These are phyloP conservation scores for Chlorella sorokiniana DNA, from an alignment of 139 green algal species.

Conservation along the genomic window DNA sequence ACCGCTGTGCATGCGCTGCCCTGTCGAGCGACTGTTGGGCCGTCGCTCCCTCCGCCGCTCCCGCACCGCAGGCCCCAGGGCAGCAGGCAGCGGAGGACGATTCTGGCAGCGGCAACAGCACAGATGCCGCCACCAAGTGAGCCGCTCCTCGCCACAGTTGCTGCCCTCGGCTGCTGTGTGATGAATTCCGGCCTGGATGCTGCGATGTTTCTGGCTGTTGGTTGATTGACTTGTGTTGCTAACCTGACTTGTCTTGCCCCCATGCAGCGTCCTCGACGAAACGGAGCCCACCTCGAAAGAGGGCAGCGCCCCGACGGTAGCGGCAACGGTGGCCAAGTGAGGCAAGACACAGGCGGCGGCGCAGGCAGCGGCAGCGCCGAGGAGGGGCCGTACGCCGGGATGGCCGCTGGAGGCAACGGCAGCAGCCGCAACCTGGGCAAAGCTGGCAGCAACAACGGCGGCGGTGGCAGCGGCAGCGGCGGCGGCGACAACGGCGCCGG, in stretches of 20 bases:
- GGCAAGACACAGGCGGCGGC: slow-evolving; percentile 4
- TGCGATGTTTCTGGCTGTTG: neutral
- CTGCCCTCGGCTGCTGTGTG: neutral
- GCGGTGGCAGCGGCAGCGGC: neutral
- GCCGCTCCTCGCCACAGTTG: neutral
- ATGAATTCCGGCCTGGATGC: neutral
- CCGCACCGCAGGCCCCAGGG: neutral
- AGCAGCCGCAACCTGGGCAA: slow-evolving; percentile 15
- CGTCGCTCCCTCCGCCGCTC: too few species aligned
- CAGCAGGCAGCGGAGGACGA: neutral
- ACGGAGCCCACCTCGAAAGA: slow-evolving; percentile 68
- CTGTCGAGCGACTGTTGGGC: too few species aligned
- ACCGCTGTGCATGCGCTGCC: too few species aligned
- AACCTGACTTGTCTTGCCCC: neutral
- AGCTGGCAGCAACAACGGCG: neutral
- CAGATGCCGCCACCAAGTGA: slow-evolving; percentile 20
- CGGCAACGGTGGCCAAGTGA: neutral
- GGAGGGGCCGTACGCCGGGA: slow-evolving; percentile 32
- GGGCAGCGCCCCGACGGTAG: slow-evolving; percentile 54
- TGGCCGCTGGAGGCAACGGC: slow-evolving; percentile 31
- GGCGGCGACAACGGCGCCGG: neutral
- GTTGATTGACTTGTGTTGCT: too few species aligned
- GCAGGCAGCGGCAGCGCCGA: slow-evolving; percentile 31
- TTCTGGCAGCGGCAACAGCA: slow-evolving; percentile 24
- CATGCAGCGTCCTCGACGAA: slow-evolving; percentile 41